Evolutionary conservation across 805 yeast genomes (phyloP), one percentile per base, ranked within the genome.

Genomic region (Candida sonorensis): DNA sequence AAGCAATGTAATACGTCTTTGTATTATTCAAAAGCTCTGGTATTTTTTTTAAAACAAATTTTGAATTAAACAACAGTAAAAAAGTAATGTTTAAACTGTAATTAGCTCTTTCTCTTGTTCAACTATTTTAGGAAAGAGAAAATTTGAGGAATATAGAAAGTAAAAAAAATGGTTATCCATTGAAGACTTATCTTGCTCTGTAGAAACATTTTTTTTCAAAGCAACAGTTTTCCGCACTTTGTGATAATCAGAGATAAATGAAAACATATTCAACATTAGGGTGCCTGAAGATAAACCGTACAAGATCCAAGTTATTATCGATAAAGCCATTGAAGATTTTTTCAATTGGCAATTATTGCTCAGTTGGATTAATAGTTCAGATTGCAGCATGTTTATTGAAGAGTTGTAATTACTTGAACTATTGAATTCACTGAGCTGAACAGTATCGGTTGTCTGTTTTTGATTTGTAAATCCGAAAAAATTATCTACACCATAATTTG

Each of bases 331-430:
- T 2, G 46, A 38, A 0, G 51, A 41, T 30, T 50, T 50, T 18
- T 50, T 45, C 10, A 46, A 14, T 29, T 42, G 46, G 31, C 53
- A 48, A 25, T 46, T 44, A 16, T 22, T 27, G 7, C 38, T 34
- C 18, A 48, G 29, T 5, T 26, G 10, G 11, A 50, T 29, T 10
- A 48, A 22, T 14, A 48, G 23, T 8, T 36, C 25, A 2, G 45
- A 28, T 30, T 48, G 50, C 2, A 37, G 26, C 16, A 25, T 31
- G 2, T 42, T 11, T 10, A 33, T 27, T 12, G 50, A 48, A 4
- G 35, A 23, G 26, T 45, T 37, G 9, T 34, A 36, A 9, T 33
- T 18, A 26, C 27, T 27, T 18, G 35, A 13, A 16, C 31, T 27
- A 17, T 31, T 31, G 1, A 31, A 24, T 22, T 5, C 27, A 17